Evolutionary conservation across 257 asterid species (phyloP).

Genomic region (Phtheirospermum japonicum): DNA sequence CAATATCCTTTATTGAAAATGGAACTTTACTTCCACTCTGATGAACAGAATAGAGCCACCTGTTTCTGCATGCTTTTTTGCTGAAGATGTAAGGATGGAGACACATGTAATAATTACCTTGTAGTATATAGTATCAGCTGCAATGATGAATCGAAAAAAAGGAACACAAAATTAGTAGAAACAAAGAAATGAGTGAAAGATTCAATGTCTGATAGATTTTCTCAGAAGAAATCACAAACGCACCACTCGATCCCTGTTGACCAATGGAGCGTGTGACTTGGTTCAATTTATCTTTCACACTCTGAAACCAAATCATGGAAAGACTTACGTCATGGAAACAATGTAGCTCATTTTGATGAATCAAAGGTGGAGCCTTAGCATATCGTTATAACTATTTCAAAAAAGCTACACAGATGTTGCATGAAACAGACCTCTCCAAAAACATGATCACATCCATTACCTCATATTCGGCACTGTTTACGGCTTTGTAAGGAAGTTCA

Average conservation of each 20-base stretch:
- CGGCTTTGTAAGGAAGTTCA: slow-evolving; percentile 76
- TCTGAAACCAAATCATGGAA: slow-evolving; percentile 45
- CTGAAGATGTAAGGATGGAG: slow-evolving; percentile 13
- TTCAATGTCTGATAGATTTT: slow-evolving; percentile 7
- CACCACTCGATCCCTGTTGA: slow-evolving; percentile 56
- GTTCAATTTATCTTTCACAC: slow-evolving; percentile 69
- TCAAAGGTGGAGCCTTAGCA: slow-evolving; percentile 5
- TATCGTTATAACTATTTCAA: background rate
- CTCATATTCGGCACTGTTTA: slow-evolving; percentile 83
- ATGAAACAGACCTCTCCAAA: slow-evolving; percentile 5
- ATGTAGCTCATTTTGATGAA: slow-evolving; percentile 13
- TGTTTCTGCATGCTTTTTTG: slow-evolving; percentile 21
- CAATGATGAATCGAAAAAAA: slow-evolving; percentile 30
- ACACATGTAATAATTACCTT: slow-evolving; percentile 53
- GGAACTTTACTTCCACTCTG: slow-evolving; percentile 24
- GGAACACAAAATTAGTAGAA: slow-evolving; percentile 16
- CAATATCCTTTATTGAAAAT: slow-evolving; percentile 7
- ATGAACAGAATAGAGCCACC: slow-evolving; percentile 14
- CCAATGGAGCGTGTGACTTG: slow-evolving; percentile 67
- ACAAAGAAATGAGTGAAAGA: slow-evolving; percentile 11
- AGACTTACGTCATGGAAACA: slow-evolving; percentile 10
- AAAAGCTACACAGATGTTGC: background rate
- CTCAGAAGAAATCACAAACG: slow-evolving; percentile 17
- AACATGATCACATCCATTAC: slow-evolving; percentile 36
- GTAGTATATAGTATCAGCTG: slow-evolving; percentile 75